These are phyloP conservation scores for Vanderwaltozyma tropicalis DNA, from an alignment of 805 yeast species.

Conservation along the genomic window DNA sequence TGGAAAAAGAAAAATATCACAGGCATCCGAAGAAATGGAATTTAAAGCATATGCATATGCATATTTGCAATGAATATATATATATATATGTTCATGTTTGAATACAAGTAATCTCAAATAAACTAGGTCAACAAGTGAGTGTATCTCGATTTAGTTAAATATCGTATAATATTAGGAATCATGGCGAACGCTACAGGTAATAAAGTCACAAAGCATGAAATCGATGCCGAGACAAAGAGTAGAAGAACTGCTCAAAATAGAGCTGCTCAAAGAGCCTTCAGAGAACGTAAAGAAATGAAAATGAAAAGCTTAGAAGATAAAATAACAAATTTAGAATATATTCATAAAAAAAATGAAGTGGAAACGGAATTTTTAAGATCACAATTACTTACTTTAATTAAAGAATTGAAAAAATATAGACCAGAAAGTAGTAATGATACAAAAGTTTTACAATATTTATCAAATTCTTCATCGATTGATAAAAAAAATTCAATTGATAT, in stretches of 20 bases:
- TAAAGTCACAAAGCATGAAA: not conserved
- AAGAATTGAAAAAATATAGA: conserved; percentile 50
- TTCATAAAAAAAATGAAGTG: conserved; percentile 54
- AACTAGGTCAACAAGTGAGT: too few species aligned
- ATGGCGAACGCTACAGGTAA: not conserved
- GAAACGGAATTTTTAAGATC: conserved; percentile 67
- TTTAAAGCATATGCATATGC: too few species aligned
- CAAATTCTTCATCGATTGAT: too few species aligned
- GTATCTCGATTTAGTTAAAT: too few species aligned
- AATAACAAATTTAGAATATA: conserved; percentile 60
- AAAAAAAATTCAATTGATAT: too few species aligned
- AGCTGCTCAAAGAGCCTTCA: conserved; percentile 95
- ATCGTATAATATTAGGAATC: conserved; percentile 3
- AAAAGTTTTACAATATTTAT: conserved; percentile 5
- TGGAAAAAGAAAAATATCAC: too few species aligned
- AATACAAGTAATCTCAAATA: too few species aligned
- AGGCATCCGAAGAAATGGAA: too few species aligned
- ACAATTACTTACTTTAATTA: conserved; percentile 66
- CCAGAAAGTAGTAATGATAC: conserved; percentile 16
- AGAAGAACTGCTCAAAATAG: conserved; percentile 93
- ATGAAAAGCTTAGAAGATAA: conserved; percentile 78
- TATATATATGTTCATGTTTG: too few species aligned
- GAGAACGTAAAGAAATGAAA: conserved; percentile 84
- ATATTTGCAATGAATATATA: too few species aligned
- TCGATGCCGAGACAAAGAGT: conserved; percentile 60